Evolutionary conservation across 1,139 yeast species (phyloP).

Genomic region (Hyphopichia buzzinii): DNA sequence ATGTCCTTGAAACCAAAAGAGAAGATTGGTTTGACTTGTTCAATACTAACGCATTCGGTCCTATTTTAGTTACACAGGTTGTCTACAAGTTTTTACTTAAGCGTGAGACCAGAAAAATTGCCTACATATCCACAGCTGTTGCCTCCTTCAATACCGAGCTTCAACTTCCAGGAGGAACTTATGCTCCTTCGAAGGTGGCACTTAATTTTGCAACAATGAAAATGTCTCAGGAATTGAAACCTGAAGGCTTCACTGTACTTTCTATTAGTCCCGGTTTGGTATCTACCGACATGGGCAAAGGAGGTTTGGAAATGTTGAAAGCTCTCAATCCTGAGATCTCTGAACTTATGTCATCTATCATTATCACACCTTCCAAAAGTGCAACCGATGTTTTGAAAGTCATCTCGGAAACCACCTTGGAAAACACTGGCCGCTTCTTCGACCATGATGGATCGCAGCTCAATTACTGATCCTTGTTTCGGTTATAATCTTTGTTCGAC

Average conservation of each 20-base stretch:
- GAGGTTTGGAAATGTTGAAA: too few species aligned
- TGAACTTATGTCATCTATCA: too few species aligned
- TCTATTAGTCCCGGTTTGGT: constrained; percentile 32
- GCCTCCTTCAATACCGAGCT: constrained; percentile 15
- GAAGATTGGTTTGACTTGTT: constrained; percentile 18
- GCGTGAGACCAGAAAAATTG: constrained; percentile 18
- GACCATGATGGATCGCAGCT: too few species aligned
- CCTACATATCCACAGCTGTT: constrained; percentile 22
- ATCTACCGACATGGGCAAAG: constrained; percentile 25
- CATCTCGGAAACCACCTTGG: too few species aligned
- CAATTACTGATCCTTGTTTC: too few species aligned
- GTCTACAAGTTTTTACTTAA: constrained; percentile 22
- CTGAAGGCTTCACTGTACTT: constrained; percentile 21
- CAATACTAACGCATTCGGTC: constrained; percentile 27
- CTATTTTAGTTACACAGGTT: constrained; percentile 24
- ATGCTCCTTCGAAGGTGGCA: constrained; percentile 29
- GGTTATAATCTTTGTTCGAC: too few species aligned
- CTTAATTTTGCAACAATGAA: constrained; percentile 19
- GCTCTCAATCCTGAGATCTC: too few species aligned
- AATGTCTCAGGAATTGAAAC: constrained; percentile 18
- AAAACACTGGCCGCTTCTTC: too few species aligned
- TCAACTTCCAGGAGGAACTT: constrained; percentile 17
- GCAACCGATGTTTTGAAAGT: constrained; percentile 5
- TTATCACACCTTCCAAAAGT: constrained; percentile 7
- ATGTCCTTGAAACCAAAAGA: constrained; percentile 8